These are phyloP conservation scores for Ilyonectria mors-panacis DNA, from an alignment of 2,329 filamentous ascomycete species.

Conservation along the genomic window DNA sequence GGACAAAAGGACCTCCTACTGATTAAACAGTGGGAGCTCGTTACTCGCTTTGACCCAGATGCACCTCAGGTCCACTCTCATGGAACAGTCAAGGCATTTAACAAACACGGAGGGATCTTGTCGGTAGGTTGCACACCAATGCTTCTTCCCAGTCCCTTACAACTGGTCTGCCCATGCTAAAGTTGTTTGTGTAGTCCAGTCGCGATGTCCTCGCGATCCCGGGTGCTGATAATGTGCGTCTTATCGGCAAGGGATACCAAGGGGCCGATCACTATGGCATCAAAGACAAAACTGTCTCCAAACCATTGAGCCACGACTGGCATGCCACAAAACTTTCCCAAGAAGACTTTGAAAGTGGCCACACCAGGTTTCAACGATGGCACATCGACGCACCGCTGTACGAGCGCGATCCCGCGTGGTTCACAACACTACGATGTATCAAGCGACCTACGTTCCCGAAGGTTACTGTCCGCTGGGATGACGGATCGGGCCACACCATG, in stretches of 20 bases:
- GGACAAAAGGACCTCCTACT: not conserved
- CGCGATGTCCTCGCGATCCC: not conserved
- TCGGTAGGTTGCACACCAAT: not conserved
- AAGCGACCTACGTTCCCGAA: not conserved
- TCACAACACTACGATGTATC: not conserved
- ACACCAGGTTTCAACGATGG: not conserved
- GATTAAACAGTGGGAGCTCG: not conserved
- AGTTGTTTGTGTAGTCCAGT: not conserved
- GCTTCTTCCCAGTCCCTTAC: not conserved
- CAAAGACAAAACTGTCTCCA: not conserved
- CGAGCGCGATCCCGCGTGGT: not conserved
- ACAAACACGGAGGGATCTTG: not conserved
- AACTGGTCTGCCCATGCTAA: not conserved
- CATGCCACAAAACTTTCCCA: not conserved
- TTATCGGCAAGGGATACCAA: not conserved
- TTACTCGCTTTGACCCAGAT: not conserved
- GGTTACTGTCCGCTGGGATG: not conserved
- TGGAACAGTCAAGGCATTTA: not conserved
- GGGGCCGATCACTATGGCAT: not conserved
- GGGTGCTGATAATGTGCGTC: not conserved
- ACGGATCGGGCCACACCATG: not conserved
- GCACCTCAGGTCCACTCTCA: not conserved
- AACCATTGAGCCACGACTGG: not conserved
- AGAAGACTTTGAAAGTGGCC: not conserved
- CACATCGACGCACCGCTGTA: not conserved